Evolutionary conservation across 768 basidiomycete genomes (phyloP).

Genomic region (Lactarius psammicola): DNA sequence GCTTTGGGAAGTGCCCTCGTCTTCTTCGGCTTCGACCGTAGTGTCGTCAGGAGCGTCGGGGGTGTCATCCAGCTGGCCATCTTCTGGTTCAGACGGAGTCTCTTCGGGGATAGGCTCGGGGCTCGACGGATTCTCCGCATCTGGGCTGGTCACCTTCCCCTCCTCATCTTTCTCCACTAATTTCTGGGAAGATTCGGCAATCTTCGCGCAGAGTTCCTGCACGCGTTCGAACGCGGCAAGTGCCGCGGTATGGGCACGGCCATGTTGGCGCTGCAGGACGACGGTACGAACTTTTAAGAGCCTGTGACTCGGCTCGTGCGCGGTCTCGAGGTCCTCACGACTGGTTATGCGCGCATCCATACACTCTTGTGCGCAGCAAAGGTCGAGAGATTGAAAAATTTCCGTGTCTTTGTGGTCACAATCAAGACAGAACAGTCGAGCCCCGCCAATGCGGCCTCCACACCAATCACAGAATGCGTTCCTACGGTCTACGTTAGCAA

Average conservation of each 20-base stretch:
- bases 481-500: conserved; percentile 8
- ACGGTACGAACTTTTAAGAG: conserved; percentile 34
- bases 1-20: neutral
- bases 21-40: neutral
- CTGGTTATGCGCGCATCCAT: conserved; percentile 22
- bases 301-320: conserved; percentile 35
- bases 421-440: conserved; percentile 36
- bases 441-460: conserved; percentile 31
- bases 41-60: neutral
- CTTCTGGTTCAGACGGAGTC: neutral
- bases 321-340: conserved; percentile 25
- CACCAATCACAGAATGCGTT: conserved; percentile 34
- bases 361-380: conserved; percentile 34
- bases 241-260: neutral
- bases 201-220: neutral
- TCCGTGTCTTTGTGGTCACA: conserved; percentile 28
- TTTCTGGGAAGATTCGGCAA: neutral
- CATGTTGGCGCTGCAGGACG: conserved; percentile 7
- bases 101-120: neutral
- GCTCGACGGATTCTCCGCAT: neutral
- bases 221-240: conserved; percentile 8
- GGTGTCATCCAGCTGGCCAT: neutral
- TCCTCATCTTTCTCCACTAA: neutral
- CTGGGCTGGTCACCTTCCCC: neutral
- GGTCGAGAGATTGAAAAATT: conserved; percentile 32